These are phyloP conservation scores for Phytophthora brassicae DNA, from an alignment of 352 stramenopile genomes.

Conservation along the genomic window DNA sequence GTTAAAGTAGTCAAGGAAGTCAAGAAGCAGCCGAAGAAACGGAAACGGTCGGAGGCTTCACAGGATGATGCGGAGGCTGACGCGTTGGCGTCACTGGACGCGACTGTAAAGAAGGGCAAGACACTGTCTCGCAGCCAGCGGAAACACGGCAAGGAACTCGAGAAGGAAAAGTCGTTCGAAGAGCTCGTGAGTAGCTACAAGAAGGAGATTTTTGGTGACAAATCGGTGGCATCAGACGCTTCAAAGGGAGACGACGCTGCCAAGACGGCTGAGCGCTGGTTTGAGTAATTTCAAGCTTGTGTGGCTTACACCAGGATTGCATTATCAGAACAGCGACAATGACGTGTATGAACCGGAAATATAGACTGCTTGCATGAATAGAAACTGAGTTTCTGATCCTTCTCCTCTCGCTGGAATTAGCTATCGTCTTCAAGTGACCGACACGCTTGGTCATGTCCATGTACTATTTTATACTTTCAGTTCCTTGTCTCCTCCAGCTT, in stretches of 20 bases:
- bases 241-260: slow-evolving; percentile 17
- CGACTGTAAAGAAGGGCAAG: slow-evolving; percentile 36
- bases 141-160: slow-evolving; percentile 53
- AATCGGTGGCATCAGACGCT: slow-evolving; percentile 9
- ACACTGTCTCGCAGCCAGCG: slow-evolving; percentile 68
- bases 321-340: background rate
- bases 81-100: slow-evolving; percentile 22
- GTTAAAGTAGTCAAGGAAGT: slow-evolving; percentile 34
- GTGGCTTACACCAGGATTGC: background rate
- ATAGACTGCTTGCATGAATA: slow-evolving; percentile 21
- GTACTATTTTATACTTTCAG: too few relatives aligned
- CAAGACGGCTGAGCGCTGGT: slow-evolving; percentile 58
- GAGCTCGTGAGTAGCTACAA: slow-evolving; percentile 82
- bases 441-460: too few relatives aligned
- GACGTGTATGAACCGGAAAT: slow-evolving; percentile 16
- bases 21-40: slow-evolving; percentile 47
- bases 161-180: slow-evolving; percentile 77
- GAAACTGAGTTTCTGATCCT: slow-evolving; percentile 12
- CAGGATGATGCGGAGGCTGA: slow-evolving; percentile 28
- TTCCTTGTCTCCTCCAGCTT: too few relatives aligned
- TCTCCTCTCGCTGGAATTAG: background rate
- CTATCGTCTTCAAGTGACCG: too few relatives aligned
- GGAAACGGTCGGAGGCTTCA: slow-evolving; percentile 33
- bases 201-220: slow-evolving; percentile 78
- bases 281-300: slow-evolving; percentile 45